Percentiles rank a stretch among this genome's conserved stretches.
phyloP scores from a whole-genome alignment of 139 green algal genomes.

The Asterochloris erici region DNA sequence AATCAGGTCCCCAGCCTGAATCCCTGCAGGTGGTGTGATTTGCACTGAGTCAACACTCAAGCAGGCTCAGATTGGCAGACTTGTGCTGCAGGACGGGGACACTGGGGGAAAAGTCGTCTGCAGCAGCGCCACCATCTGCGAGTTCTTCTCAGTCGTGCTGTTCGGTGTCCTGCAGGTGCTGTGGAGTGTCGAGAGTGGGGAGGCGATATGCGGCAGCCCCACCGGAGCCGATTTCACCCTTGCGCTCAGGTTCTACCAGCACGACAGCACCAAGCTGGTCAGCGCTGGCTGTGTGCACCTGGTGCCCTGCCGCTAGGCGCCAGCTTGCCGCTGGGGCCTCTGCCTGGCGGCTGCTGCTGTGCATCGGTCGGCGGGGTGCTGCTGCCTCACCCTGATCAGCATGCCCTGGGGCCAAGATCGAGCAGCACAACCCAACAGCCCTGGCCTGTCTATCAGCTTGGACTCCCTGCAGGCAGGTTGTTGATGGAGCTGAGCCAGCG shows the following conservation, averaged over 20 bases:
- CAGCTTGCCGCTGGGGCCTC: no score
- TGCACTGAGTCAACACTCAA: background rate
- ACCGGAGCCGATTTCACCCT: constrained; percentile 59
- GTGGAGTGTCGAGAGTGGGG: constrained; percentile 74
- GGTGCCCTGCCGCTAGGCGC: no score
- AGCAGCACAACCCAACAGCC: no score
- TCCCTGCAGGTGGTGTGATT: background rate
- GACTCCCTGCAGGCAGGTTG: constrained; percentile 15
- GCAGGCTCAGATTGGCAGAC: background rate
- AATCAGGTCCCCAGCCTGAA: no score
- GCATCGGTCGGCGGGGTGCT: background rate
- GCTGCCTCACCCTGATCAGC: no score
- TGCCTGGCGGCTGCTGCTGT: background rate
- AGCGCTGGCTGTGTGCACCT: no score
- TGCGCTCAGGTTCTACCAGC: constrained; percentile 73
- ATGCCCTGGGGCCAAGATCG: no score
- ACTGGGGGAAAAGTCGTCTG: no score
- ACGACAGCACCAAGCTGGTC: constrained; percentile 50
- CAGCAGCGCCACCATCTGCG: background rate
- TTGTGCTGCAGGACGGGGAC: background rate
- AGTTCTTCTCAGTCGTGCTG: background rate
- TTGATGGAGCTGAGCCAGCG: no score
- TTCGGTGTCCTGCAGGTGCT: constrained; percentile 50
- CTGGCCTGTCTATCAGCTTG: no score
- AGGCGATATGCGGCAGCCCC: constrained; percentile 79